phyloP scores from a whole-genome alignment of 768 basidiomycete species.

The Phlebiopsis gigantea region DNA sequence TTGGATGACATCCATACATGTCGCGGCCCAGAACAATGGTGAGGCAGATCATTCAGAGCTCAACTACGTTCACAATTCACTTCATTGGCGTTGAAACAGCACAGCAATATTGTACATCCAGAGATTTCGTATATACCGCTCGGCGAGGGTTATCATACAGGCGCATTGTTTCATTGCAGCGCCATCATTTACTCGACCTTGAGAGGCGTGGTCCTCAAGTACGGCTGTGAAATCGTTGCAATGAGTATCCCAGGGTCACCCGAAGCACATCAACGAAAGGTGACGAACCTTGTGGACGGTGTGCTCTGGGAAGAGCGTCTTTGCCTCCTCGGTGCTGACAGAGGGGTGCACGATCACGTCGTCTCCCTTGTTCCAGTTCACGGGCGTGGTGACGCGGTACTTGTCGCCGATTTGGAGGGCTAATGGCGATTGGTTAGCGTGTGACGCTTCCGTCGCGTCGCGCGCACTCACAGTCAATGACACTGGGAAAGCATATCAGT shows the following conservation, averaged over 20 bases:
- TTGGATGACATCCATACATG: background rate
- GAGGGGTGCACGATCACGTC: slow-evolving; percentile 90
- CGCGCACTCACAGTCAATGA: slow-evolving; percentile 58
- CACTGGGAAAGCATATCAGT: slow-evolving; percentile 30
- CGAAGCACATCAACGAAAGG: background rate
- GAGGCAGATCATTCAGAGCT: no score
- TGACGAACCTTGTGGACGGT: slow-evolving; percentile 66
- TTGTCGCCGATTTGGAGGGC: slow-evolving; percentile 91
- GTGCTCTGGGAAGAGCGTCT: slow-evolving; percentile 83
- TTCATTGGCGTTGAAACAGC: background rate
- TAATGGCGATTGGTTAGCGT: slow-evolving; percentile 9
- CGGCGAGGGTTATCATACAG: background rate
- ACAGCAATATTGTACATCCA: background rate
- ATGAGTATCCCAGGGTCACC: background rate
- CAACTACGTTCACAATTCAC: background rate
- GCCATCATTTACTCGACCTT: slow-evolving; percentile 17
- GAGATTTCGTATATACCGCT: background rate
- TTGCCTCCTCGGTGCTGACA: slow-evolving; percentile 84
- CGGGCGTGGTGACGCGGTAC: slow-evolving; percentile 81
- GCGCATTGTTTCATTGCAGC: background rate
- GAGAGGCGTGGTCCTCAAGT: slow-evolving; percentile 78
- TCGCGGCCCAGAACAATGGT: background rate
- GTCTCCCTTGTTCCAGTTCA: slow-evolving; percentile 92
- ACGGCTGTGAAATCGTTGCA: slow-evolving; percentile 47
- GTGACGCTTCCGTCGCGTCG: background rate